Base-by-base conservation (phyloP, 169 alveolate species). In the Theileria annulata region DNA sequence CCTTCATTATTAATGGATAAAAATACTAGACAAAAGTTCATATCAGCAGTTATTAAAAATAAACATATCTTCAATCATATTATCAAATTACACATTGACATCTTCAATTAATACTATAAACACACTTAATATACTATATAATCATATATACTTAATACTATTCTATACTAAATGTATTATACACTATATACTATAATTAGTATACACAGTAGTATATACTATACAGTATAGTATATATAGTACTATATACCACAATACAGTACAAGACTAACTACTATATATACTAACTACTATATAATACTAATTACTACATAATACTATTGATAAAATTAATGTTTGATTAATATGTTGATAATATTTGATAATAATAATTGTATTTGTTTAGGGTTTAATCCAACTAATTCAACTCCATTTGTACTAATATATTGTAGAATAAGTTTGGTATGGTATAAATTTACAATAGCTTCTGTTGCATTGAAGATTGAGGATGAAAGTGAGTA, bases 391-490 rank as follows among this genome's bases (percentile, higher is more conserved):
- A 60, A 33, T 15, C 69, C 69, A 9, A 23, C 27, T 9, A 60
- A 9, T 9, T 60, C n/a, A 3, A 4, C 69, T 15, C 2, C 27
- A 3, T 8, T 12, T 21, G 63, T 3, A 17, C 37, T n/a, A 3
- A 60, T 10, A n/a, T 60, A 23, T n/a, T 27, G 48, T 62, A 80
- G 73, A n/a, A 82, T 21, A 13, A 70, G 21, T n/a, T 56, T 56
- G 3, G 88, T 17, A 59, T 81, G 76, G 51, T 72, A 82, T 2
- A 75, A 48, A 19, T 67, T 66, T 28, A 75, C 21, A 49, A 56
- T 3, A 23, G 88, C 63, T 47, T 75, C 88, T 0, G 85, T 79
- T 2, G 88, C 72, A 6, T 75, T 47, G 66, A 82, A 82, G 33
- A 72, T 71, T 13, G 75, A 71, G 9, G 84, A 60, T 8, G 82